phyloP scores from a whole-genome alignment of 106 monocot genomes.

The Dendrobium nobile region DNA sequence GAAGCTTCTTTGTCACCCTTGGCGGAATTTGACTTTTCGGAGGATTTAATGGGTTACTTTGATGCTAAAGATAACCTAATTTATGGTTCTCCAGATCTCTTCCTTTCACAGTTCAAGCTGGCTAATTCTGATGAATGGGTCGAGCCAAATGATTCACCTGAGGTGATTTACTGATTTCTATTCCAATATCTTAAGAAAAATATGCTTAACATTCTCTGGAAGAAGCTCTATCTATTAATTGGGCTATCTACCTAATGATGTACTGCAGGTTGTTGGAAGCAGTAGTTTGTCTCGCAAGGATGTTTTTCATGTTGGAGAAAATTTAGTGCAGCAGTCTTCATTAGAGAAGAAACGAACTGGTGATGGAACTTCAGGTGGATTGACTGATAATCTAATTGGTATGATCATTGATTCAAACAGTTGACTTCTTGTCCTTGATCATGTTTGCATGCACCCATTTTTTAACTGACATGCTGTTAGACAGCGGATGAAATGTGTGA shows the following conservation, averaged over 20 bases:
- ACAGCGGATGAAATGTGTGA: not conserved
- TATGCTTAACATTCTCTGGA: not conserved
- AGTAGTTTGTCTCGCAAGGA: not conserved
- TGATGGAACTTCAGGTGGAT: not conserved
- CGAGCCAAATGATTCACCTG: not conserved
- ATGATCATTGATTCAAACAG: not conserved
- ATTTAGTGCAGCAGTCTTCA: too few species aligned
- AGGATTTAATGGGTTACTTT: slow-evolving; percentile 1
- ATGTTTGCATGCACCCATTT: not conserved
- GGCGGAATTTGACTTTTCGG: not conserved
- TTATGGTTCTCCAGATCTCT: not conserved
- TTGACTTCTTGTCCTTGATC: not conserved
- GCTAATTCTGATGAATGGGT: not conserved
- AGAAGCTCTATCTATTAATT: not conserved
- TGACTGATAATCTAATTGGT: not conserved
- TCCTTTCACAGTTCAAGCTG: not conserved
- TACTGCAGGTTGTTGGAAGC: slow-evolving; percentile 7
- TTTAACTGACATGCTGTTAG: not conserved
- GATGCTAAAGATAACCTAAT: not conserved
- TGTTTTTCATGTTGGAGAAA: not conserved
- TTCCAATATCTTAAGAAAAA: not conserved
- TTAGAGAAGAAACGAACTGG: not conserved
- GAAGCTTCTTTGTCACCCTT: not conserved
- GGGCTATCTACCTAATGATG: not conserved
- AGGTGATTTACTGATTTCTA: not conserved